Base-by-base conservation (phyloP, 2,329 filamentous ascomycete species). In the Microsporum audouinii region DNA sequence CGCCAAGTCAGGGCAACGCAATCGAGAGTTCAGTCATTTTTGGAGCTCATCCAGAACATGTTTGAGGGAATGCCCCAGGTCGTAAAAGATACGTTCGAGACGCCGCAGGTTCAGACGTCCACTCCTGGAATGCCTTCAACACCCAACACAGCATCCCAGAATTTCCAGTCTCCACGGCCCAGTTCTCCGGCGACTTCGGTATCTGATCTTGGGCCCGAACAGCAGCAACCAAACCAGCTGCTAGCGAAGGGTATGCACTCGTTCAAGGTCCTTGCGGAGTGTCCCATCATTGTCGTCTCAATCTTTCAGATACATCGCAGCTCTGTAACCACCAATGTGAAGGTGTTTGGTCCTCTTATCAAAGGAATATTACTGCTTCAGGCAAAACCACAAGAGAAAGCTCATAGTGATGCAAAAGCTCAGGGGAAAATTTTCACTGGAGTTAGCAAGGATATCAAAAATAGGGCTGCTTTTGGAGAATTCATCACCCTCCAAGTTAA, bases 401-500 rank as follows among this genome's bases (percentile, higher is more conserved):
- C 92, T 2, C 94, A 99, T 71, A 82, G 82, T 33, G 91, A 96
- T 68, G 94, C 94, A 10, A 85, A 84, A 47, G 84, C 85, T 0
- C 87, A 85, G 68, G 87, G 87, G 14, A 88, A 86, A 38, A 88
- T 95, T 12, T 96, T 97, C 70, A 94, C 90, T 0, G 92, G 94
- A 1, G 89, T 99, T 59, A 95, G 90, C 75, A 88, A 88, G 56
- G 88, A 90, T 62, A 96, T 99, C 70, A 92, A 90, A 75, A 96
- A 97, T 68, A 82, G 91, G 61, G 88, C 88, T 10, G 92, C 91
- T 0, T 99, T 97, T 77, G 94, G 92, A 39, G 95, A 99, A 68
- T 95, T 97, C 66, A 95, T 99, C 65, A 97, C 91, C 0, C 91
- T 92, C 0, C 95, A 99, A 73, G 94, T 99, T 14, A 97, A 99